phyloP scores from a whole-genome alignment of 768 basidiomycete genomes.

The Hypholoma fasciculare region DNA sequence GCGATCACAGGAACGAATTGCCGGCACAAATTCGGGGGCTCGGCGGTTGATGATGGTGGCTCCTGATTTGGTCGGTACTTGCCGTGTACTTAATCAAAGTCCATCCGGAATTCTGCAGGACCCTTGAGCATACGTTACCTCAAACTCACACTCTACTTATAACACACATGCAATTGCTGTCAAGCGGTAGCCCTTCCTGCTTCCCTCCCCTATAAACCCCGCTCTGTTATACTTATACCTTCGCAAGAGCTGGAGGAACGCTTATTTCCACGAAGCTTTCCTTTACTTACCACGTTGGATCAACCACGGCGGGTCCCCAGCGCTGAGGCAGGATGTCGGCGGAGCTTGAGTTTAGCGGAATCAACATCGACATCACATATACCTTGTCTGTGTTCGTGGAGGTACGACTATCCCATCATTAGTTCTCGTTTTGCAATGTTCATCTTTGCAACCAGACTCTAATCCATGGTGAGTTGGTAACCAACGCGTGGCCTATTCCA shows the following conservation, averaged over 20 bases:
- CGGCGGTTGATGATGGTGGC: background rate
- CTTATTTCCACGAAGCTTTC: constrained; percentile 4
- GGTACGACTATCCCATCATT: background rate
- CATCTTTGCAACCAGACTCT: background rate
- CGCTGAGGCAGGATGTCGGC: constrained; percentile 3
- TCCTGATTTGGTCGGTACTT: background rate
- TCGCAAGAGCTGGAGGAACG: background rate
- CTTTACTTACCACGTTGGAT: background rate
- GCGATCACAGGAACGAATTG: background rate
- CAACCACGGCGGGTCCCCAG: background rate
- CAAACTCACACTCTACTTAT: background rate
- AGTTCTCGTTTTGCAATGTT: background rate
- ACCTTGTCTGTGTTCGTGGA: constrained; percentile 4
- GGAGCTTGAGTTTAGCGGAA: background rate
- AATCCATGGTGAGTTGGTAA: constrained; percentile 1
- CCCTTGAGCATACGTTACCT: background rate
- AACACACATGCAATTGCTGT: constrained; percentile 1
- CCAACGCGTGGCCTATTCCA: too few species aligned
- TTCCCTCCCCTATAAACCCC: background rate
- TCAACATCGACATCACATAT: constrained; percentile 1
- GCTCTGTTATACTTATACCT: background rate
- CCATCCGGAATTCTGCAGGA: background rate
- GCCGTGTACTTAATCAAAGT: background rate
- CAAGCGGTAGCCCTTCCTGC: background rate
- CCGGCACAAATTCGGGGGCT: constrained; percentile 2